These are phyloP conservation scores for Cladophialophora carrionii DNA, from an alignment of 2,329 filamentous ascomycete species.

Conservation along the genomic window DNA sequence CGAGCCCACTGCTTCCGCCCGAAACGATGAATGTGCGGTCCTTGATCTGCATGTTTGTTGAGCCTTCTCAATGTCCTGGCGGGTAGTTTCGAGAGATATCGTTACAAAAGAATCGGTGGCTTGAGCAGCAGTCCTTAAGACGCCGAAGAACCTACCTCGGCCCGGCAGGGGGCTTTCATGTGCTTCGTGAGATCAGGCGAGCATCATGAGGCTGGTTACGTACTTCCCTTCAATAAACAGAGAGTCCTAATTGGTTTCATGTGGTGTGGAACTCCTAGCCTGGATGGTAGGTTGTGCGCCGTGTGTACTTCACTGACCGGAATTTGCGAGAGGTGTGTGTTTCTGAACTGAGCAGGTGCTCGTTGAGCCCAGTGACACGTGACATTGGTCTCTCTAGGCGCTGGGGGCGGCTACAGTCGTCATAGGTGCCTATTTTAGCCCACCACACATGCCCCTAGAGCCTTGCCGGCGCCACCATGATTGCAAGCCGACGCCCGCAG, in stretches of 20 bases:
- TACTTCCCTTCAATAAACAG: background rate
- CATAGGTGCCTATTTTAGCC: slow-evolving; percentile 9
- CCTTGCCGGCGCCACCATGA: slow-evolving; percentile 8
- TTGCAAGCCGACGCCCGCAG: slow-evolving; percentile 13
- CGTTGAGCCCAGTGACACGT: background rate
- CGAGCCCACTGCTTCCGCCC: slow-evolving; percentile 36
- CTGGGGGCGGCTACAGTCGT: background rate
- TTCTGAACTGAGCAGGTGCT: background rate
- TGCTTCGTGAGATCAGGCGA: background rate
- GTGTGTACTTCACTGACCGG: background rate
- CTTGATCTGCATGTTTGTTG: slow-evolving; percentile 34
- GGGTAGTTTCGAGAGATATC: background rate
- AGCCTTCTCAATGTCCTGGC: background rate
- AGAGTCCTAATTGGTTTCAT: background rate
- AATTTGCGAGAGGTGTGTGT: background rate
- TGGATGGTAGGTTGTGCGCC: background rate
- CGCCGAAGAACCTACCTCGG: slow-evolving; percentile 16
- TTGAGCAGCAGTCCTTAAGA: background rate
- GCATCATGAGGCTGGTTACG: background rate
- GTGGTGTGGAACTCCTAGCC: background rate
- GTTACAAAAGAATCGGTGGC: slow-evolving; percentile 2
- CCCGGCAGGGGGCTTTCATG: slow-evolving; percentile 2
- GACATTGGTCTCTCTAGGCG: background rate
- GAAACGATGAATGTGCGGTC: slow-evolving; percentile 37
- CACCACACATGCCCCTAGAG: slow-evolving; percentile 11